Conservation (phyloP, 2,329 filamentous ascomycete genomes). For the Neopestalotiopsis clavispora region DNA sequence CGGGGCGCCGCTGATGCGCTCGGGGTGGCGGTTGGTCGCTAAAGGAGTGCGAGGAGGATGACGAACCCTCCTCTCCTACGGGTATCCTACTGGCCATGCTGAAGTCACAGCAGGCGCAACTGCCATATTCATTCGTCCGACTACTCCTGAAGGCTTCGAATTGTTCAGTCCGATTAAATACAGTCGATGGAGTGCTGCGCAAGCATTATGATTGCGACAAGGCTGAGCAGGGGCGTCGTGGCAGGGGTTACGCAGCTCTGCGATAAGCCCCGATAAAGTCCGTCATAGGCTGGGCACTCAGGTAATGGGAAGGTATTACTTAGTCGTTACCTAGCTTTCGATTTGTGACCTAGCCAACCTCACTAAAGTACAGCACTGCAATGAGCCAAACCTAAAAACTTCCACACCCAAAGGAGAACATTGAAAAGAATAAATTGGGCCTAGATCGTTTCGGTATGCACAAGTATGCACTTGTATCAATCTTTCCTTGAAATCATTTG, state of each 20-base stretch:
- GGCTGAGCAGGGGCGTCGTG: slow-evolving; percentile 3
- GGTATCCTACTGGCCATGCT: slow-evolving; percentile 31
- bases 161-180: not conserved
- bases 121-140: slow-evolving; percentile 13
- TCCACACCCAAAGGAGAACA: not conserved
- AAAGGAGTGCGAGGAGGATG: slow-evolving; percentile 30
- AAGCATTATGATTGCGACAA: not conserved
- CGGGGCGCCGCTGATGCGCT: slow-evolving; percentile 17
- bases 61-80: slow-evolving; percentile 34
- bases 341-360: not conserved
- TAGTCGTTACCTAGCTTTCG: not conserved
- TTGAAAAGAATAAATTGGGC: no score
- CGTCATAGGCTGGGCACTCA: not conserved
- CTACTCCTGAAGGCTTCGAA: no score
- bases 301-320: not conserved
- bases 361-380: not conserved
- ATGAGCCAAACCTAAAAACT: not conserved
- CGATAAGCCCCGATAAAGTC: slow-evolving; percentile 10
- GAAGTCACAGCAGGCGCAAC: not conserved
- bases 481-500: no score
- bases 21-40: slow-evolving; percentile 22
- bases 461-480: no score
- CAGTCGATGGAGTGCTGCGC: not conserved
- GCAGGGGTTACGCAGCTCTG: slow-evolving; percentile 4
- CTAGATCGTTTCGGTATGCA: no score